phyloP scores from a whole-genome alignment of 768 basidiomycete species.

The Trametes meyenii region DNA sequence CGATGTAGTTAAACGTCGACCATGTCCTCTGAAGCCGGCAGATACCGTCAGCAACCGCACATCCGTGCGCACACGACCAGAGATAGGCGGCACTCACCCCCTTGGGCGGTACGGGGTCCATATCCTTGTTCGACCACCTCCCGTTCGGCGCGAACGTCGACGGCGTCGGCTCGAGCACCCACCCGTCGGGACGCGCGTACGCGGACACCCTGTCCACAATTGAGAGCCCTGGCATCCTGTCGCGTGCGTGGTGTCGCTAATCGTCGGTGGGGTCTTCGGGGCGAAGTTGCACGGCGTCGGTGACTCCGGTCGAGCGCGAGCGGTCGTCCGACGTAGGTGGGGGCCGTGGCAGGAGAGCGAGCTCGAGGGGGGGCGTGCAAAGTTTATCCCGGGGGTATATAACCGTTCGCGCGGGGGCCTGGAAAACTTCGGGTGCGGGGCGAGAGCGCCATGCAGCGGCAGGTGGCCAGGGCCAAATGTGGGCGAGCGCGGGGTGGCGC shows the following conservation, averaged over 20 bases:
- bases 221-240: background rate
- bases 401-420: constrained; percentile 3
- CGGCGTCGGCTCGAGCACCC: constrained; percentile 54
- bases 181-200: constrained; percentile 42
- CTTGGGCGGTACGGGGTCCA: constrained; percentile 70
- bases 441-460: constrained; percentile 3
- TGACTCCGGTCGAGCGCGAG: no score
- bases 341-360: background rate
- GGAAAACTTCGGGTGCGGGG: constrained; percentile 11
- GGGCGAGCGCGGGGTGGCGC: constrained; percentile 1
- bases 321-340: background rate
- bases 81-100: constrained; percentile 13
- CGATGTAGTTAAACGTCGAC: constrained; percentile 66
- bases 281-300: no score
- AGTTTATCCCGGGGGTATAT: constrained; percentile 1
- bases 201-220: constrained; percentile 23
- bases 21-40: constrained; percentile 53
- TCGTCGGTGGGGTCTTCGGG: no score
- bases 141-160: constrained; percentile 59
- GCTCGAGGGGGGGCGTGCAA: background rate
- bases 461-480: background rate
- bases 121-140: constrained; percentile 73
- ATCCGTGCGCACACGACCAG: background rate
- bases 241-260: no score
- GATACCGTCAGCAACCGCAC: background rate